Conservation (phyloP, 257 asterid genomes). For the Forsythia viridissima region DNA sequence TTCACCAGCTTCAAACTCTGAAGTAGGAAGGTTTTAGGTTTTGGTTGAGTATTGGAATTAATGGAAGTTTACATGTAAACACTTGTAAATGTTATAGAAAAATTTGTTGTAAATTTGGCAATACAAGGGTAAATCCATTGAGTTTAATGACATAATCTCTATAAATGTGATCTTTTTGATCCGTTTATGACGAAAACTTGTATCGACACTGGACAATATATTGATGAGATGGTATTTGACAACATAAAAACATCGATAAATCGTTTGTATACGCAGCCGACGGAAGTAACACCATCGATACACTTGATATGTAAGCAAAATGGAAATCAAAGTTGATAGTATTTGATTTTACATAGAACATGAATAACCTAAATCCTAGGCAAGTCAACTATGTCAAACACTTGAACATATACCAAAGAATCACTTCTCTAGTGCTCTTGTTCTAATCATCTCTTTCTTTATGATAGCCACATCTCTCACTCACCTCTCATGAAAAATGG, state of each 20-base stretch:
- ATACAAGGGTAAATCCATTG: too few relatives aligned
- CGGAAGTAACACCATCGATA: background rate
- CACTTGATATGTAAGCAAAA: background rate
- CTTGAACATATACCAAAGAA: background rate
- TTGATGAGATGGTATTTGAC: too few relatives aligned
- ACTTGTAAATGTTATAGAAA: background rate
- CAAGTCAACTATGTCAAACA: background rate
- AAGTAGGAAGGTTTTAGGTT: background rate
- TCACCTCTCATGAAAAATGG: background rate
- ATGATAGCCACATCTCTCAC: background rate
- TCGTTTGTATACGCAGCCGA: background rate
- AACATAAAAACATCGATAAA: background rate
- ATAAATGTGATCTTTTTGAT: too few relatives aligned
- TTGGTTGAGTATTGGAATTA: background rate
- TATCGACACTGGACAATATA: too few relatives aligned
- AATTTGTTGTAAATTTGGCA: background rate
- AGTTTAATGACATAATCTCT: too few relatives aligned
- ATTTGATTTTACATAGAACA: background rate
- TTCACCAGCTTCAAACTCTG: background rate
- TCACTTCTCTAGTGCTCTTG: background rate
- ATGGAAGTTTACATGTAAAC: background rate
- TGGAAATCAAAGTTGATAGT: background rate
- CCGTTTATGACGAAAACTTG: background rate
- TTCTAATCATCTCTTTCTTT: background rate
- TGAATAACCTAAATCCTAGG: background rate